Conservation (phyloP, 139 green algal species). For the Chlorella sp. region DNA sequence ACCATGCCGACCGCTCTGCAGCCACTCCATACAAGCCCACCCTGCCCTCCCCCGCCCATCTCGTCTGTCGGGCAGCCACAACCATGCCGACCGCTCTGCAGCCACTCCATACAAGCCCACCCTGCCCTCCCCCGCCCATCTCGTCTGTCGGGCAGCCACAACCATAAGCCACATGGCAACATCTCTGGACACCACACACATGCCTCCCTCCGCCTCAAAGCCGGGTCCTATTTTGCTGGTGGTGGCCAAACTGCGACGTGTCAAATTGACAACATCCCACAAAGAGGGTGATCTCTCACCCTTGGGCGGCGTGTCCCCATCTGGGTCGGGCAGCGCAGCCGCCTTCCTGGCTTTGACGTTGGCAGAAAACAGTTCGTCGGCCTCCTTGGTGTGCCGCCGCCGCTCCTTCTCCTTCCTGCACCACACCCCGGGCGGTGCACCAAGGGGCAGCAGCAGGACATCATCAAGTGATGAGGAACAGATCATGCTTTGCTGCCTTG, state of each 20-base stretch:
- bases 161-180: not conserved
- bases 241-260: not conserved
- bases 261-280: not conserved
- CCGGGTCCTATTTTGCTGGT: too few species aligned
- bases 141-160: too few species aligned
- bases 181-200: not conserved
- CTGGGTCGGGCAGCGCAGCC: not conserved
- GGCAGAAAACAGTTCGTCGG: constrained; percentile 39
- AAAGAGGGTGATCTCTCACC: not conserved
- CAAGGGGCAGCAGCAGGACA: not conserved
- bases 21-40: too few species aligned
- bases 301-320: not conserved
- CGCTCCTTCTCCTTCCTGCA: constrained; percentile 36
- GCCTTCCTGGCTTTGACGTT: constrained; percentile 34
- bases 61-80: too few species aligned
- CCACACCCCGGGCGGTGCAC: not conserved
- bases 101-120: too few species aligned
- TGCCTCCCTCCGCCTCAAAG: not conserved
- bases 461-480: too few species aligned
- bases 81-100: too few species aligned
- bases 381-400: not conserved
- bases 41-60: too few species aligned
- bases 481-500: not conserved
- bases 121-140: too few species aligned
- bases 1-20: too few species aligned